Evolutionary conservation across 2,329 filamentous ascomycete genomes (phyloP), one percentile per base, ranked within the genome.

Genomic region (Orbilia quercus): DNA sequence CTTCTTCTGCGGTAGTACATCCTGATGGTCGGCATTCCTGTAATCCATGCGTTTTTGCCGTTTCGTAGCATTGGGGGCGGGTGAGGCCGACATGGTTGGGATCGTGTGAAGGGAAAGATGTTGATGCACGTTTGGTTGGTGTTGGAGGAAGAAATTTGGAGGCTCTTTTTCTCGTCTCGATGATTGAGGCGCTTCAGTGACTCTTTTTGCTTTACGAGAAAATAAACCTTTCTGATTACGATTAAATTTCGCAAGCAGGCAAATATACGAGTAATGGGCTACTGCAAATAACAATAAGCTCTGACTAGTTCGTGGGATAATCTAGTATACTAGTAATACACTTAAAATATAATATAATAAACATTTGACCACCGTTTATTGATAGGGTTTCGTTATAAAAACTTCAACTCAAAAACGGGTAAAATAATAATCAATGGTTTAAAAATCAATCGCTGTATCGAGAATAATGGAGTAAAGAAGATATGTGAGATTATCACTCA

Each of bases 1-100:
- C 83, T 91, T 94, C 85, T 99, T 99, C 82, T 91, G 90, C 7
- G 95, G 95, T 78, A 97, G 82, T n/a, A 42, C 69, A 54, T 73
- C 69, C 25, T 73, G 69, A 23, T 66, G 69, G 18, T 62, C 69
- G n/a, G 60, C 40, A 31, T 66, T 73, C 18, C 69, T 60, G 38
- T 66, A 73, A 16, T 73, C 60, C 14, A 73, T 73, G 18, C 69
- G 69, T 54, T 73, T 73, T 54, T 73, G 69, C 16, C 48, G 40
- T 38, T 73, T 73, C 36, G 63, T 59, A 23, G 54, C 45, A 44
- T 73, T 73, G 3, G 54, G 47, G 4, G 31, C 60, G 12, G 69
- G 54, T 34, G 69, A 54, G 16, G 67, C 55, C 28, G 44, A 50
- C 67, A 72, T 72, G 38, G n/a, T 65, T 62, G 34, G 44, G 44